Evolutionary conservation across 2,329 filamentous ascomycete genomes (phyloP).

Genomic region (Stemphylium beticola): DNA sequence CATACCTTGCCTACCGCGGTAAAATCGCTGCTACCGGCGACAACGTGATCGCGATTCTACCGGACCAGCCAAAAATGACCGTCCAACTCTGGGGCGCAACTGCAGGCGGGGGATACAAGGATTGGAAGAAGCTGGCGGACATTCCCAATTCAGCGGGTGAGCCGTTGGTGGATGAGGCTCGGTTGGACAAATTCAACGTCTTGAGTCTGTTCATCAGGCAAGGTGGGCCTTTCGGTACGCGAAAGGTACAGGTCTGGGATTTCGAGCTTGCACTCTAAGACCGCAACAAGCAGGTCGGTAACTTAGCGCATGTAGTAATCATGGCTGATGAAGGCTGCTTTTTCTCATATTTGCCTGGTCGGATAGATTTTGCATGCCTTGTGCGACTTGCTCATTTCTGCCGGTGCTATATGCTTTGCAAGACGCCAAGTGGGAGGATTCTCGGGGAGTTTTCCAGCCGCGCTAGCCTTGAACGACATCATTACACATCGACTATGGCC

Average conservation of each 20-base stretch:
- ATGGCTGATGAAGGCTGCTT: too few relatives aligned
- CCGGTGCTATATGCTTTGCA: too few relatives aligned
- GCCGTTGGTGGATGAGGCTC: slow-evolving; percentile 41
- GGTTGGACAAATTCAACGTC: slow-evolving; percentile 29
- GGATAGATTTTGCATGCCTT: too few relatives aligned
- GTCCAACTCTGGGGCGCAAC: slow-evolving; percentile 40
- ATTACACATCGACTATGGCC: too few relatives aligned
- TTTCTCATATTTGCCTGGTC: too few relatives aligned
- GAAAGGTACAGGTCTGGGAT: slow-evolving; percentile 47
- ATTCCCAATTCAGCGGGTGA: slow-evolving; percentile 42
- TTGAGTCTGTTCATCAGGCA: slow-evolving; percentile 46
- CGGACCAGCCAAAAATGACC: slow-evolving; percentile 38
- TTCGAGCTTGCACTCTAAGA: slow-evolving; percentile 23
- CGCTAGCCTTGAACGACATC: too few relatives aligned
- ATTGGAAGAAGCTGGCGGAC: slow-evolving; percentile 41
- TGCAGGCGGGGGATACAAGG: slow-evolving; percentile 30
- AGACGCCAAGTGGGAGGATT: too few relatives aligned
- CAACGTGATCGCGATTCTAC: slow-evolving; percentile 38
- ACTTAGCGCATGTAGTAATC: too few relatives aligned
- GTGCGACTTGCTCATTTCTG: too few relatives aligned
- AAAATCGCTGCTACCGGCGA: slow-evolving; percentile 39
- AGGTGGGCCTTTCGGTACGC: slow-evolving; percentile 39
- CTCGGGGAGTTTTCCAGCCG: too few relatives aligned
- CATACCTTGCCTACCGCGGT: slow-evolving; percentile 42
- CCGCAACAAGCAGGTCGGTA: too few relatives aligned